Conservation (phyloP, 2,329 filamentous ascomycete species). For the Colletotrichum coccodes region DNA sequence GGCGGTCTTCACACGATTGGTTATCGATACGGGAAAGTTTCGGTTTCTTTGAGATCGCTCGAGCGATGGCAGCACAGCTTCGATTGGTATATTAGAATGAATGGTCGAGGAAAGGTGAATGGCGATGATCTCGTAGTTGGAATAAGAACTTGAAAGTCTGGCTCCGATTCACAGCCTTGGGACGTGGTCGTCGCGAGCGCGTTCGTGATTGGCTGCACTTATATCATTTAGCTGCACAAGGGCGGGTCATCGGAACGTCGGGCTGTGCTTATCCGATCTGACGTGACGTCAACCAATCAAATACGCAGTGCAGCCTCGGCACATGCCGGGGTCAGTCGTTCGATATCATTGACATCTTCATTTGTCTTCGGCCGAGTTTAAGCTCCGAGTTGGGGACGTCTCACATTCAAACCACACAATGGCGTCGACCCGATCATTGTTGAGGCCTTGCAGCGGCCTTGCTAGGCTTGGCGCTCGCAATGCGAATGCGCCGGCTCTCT, state of each 20-base stretch:
- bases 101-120: neutral
- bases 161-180: slow-evolving; percentile 29
- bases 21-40: neutral
- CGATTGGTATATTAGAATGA: neutral
- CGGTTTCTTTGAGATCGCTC: neutral
- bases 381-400: neutral
- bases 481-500: slow-evolving; percentile 9
- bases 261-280: slow-evolving; percentile 20
- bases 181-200: slow-evolving; percentile 8
- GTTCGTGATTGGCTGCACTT: slow-evolving; percentile 32
- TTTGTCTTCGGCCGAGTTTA: slow-evolving; percentile 13
- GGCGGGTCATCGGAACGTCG: slow-evolving; percentile 17
- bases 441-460: slow-evolving; percentile 6
- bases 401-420: slow-evolving; percentile 16
- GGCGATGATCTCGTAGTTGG: slow-evolving; percentile 1
- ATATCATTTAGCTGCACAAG: slow-evolving; percentile 32
- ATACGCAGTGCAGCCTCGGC: neutral
- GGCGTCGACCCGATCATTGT: slow-evolving; percentile 11
- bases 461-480: neutral
- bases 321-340: slow-evolving; percentile 22
- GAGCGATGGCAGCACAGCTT: neutral
- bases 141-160: slow-evolving; percentile 18
- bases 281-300: slow-evolving; percentile 27
- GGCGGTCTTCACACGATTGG: neutral
- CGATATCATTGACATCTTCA: slow-evolving; percentile 30